Evolutionary conservation across 2,329 filamentous ascomycete genomes (phyloP), one percentile per base, ranked within the genome.

Genomic region (Spiromastix sp.): DNA sequence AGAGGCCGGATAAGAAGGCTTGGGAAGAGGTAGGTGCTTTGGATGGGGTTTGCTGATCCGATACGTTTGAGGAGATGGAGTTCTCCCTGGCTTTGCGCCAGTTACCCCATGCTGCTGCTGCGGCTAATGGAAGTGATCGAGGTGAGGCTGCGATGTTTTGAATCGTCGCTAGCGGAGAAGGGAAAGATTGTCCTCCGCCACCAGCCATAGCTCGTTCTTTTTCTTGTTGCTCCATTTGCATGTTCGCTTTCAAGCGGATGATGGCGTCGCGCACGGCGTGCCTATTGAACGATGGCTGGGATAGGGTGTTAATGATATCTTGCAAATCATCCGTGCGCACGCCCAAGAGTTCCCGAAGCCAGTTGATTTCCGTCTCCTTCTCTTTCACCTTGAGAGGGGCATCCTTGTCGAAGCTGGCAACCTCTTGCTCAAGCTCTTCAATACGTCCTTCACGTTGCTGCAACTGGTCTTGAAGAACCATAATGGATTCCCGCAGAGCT

Each of bases 181-280:
- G 82, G 47, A 91, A 68, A 36, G 69, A 74, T 40, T 65, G 58
- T 13, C 68, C 61, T 41, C 77, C 81, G 10, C 74, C 74, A 31
- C 79, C 79, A 36, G 81, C 78, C 61, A 84, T 73, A 1, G 85
- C 79, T 40, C 91, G 75, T 58, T 96, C 89, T 34, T 85, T 84
- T 61, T 95, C 87, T 56, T 94, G 85, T 55, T 93, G 84, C 59
- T 98, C 89, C 91, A 98, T 98, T 56, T 96, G 85, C 22, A 98
- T 69, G 51, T 94, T 95, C 10, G 91, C 85, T 55, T 85, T 85
- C 41, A 98, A 78, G 35, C 91, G 81, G 48, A 96, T 96, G 22
- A 85, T 84, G 4, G 87, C 86, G 54, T 96, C 87, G 49, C 83
- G 84, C 44, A 95, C 82, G 4, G 74, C 72, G 42, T 85, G 77